Conservation (phyloP, 148 eudicot genomes). For the Heliamphora exappendiculata region DNA sequence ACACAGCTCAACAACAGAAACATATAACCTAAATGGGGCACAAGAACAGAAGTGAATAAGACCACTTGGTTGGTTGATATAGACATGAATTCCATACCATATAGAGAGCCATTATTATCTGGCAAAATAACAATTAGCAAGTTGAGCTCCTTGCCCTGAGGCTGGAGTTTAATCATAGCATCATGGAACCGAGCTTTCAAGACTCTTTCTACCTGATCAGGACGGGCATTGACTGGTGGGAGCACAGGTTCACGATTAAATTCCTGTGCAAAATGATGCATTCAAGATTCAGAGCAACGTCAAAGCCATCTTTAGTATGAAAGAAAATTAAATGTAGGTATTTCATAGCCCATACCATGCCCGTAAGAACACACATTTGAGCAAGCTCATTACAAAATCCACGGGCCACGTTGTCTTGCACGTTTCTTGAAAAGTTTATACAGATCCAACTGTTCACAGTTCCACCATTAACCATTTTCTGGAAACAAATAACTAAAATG, state of each 20-base stretch:
- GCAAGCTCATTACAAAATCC: conserved; percentile 68
- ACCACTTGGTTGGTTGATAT: neutral
- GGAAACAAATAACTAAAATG: conserved; percentile 12
- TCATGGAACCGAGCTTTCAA: conserved; percentile 52
- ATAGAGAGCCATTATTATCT: conserved; percentile 80
- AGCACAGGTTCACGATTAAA: conserved; percentile 58
- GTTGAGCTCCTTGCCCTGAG: conserved; percentile 48
- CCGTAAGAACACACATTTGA: conserved; percentile 62
- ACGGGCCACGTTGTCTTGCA: conserved; percentile 55
- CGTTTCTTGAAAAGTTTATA: conserved; percentile 60
- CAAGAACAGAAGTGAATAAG: neutral
- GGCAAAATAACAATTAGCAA: conserved; percentile 70
- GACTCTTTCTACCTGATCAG: conserved; percentile 68
- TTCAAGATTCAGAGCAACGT: neutral
- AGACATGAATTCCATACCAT: conserved; percentile 39
- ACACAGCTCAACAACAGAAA: neutral
- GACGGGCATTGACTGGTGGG: conserved; percentile 43
- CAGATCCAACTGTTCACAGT: conserved; percentile 61
- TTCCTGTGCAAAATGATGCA: conserved; percentile 21
- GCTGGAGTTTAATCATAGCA: conserved; percentile 47
- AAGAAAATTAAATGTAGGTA: neutral
- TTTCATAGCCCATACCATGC: conserved; percentile 47
- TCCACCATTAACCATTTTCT: conserved; percentile 90
- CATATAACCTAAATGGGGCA: neutral
- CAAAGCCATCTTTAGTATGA: neutral